A percentile compares a stretch with the other conserved stretches of the same genome.
These are phyloP conservation scores for Ophiostoma sp. DNA, from an alignment of 2,329 filamentous ascomycete species.

Conservation along the genomic window DNA sequence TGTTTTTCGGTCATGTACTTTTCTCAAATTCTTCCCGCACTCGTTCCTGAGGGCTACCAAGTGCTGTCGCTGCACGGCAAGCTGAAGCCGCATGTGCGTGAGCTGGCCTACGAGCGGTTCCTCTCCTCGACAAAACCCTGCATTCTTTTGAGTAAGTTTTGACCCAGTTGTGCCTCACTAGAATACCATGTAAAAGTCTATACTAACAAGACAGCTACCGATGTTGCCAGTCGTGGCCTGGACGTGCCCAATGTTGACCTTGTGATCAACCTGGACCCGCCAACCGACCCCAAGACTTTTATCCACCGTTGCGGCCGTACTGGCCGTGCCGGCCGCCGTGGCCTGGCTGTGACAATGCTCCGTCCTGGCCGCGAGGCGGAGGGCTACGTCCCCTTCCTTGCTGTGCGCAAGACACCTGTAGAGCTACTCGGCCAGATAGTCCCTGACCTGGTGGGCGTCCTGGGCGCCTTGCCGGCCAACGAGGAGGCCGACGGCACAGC, in stretches of 20 bases:
- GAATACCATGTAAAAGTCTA: background rate
- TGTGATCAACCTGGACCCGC: conserved; percentile 81
- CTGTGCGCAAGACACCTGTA: conserved; percentile 82
- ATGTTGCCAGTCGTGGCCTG: conserved; percentile 81
- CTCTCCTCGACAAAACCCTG: conserved; percentile 67
- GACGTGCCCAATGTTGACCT: conserved; percentile 91
- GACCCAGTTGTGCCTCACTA: background rate
- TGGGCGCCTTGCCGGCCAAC: conserved; percentile 17
- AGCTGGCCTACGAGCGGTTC: conserved; percentile 82
- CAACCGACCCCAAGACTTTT: conserved; percentile 84
- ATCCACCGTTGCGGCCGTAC: conserved; percentile 89
- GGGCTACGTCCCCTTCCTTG: conserved; percentile 82
- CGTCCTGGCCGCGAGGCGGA: conserved; percentile 73
- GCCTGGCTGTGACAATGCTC: conserved; percentile 79
- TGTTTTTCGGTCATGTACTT: conserved; percentile 96
- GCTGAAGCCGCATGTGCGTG: conserved; percentile 77
- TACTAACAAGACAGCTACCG: conserved; percentile 48
- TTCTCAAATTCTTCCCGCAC: conserved; percentile 66
- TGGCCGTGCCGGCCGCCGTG: conserved; percentile 80
- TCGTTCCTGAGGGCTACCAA: conserved; percentile 63
- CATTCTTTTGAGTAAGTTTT: conserved; percentile 61
- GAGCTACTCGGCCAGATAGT: conserved; percentile 51
- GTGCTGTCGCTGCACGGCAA: conserved; percentile 87
- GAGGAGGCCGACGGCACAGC: conserved; percentile 18
- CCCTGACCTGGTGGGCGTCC: conserved; percentile 49